These are phyloP conservation scores for Stylonectria norvegica DNA, from an alignment of 2,329 filamentous ascomycete species.

Conservation along the genomic window DNA sequence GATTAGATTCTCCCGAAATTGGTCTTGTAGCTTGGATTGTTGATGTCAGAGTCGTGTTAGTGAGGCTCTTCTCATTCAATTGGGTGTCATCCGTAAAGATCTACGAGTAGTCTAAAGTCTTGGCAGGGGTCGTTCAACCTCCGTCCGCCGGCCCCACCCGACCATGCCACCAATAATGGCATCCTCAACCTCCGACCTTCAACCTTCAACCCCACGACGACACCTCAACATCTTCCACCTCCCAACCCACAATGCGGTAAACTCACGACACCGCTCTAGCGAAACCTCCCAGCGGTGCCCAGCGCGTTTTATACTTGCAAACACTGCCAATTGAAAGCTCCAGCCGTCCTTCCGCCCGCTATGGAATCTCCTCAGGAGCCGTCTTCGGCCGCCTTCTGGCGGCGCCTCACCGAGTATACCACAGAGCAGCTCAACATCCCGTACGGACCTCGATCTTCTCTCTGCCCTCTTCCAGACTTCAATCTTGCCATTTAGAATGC, in stretches of 20 bases:
- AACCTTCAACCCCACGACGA: neutral
- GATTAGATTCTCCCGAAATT: neutral
- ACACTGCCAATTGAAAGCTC: conserved; percentile 4
- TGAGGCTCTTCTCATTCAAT: too few relatives aligned
- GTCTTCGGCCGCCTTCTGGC: conserved; percentile 18
- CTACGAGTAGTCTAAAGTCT: conserved; percentile 6
- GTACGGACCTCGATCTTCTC: conserved; percentile 21
- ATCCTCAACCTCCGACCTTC: neutral
- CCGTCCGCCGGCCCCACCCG: conserved; percentile 9
- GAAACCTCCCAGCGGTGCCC: too few relatives aligned
- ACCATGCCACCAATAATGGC: too few relatives aligned
- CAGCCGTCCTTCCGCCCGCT: conserved; percentile 1
- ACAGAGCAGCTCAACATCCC: conserved; percentile 22
- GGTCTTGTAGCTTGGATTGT: neutral
- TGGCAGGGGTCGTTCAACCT: conserved; percentile 12
- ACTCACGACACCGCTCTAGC: too few relatives aligned
- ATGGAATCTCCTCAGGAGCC: conserved; percentile 22
- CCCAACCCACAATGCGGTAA: too few relatives aligned
- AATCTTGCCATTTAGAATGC: neutral
- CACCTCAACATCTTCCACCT: neutral
- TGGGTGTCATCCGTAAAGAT: too few relatives aligned
- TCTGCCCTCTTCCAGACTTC: neutral
- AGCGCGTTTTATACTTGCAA: too few relatives aligned
- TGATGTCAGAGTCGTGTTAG: too few relatives aligned
- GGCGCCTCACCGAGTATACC: conserved; percentile 18